Evolutionary conservation across 495 filamentous ascomycete species (phyloP).

Genomic region (Sordaria brevicollis): DNA sequence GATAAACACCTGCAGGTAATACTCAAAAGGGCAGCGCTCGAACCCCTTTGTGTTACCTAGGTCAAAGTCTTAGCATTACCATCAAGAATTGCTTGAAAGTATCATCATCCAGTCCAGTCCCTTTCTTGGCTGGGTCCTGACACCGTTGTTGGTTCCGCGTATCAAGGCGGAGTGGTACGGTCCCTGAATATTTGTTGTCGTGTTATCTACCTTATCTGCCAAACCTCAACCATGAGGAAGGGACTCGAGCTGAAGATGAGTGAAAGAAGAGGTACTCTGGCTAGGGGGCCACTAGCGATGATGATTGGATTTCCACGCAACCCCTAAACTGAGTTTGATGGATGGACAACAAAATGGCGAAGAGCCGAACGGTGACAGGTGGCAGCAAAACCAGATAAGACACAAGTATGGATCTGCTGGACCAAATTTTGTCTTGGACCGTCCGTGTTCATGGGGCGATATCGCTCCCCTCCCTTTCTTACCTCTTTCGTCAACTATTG

Average conservation of each 20-base stretch:
- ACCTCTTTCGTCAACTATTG: background rate
- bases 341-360: background rate
- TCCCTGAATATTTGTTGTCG: background rate
- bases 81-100: background rate
- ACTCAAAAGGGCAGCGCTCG: background rate
- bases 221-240: background rate
- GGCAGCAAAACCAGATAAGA: background rate
- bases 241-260: background rate
- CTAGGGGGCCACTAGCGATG: background rate
- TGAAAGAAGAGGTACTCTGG: background rate
- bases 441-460: too few relatives aligned
- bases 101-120: background rate
- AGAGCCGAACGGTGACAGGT: background rate
- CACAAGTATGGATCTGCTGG: background rate
- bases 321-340: background rate
- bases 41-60: background rate
- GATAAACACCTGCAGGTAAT: background rate
- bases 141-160: background rate
- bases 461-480: background rate
- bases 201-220: background rate
- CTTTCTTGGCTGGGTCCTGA: background rate
- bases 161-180: background rate
- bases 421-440: too few relatives aligned
- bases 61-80: background rate
- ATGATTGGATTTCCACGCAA: background rate